Percentiles rank a stretch among this genome's conserved stretches.
Evolutionary conservation across 1,284 basidiomycete genomes (phyloP).

Genomic region (Puccinia polysora): DNA sequence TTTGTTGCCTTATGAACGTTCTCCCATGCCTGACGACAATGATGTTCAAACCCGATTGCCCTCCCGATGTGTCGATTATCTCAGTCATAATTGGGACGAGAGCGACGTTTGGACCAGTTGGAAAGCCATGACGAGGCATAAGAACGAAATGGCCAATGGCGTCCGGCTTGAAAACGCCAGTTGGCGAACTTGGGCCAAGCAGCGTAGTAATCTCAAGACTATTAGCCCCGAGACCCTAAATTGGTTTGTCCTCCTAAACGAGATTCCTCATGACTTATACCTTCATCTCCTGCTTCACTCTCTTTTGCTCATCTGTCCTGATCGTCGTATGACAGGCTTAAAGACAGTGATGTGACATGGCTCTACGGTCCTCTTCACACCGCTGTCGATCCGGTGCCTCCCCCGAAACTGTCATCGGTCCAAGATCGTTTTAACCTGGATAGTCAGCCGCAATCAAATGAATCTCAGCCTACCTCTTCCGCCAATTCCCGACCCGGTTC

Average conservation of each 20-base stretch:
- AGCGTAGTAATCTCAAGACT: slow-evolving; percentile 91
- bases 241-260: slow-evolving; percentile 71
- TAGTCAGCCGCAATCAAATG: slow-evolving; percentile 45
- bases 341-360: slow-evolving; percentile 99
- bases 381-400: slow-evolving; percentile 66
- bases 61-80: slow-evolving; percentile 63
- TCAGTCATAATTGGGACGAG: slow-evolving; percentile 91
- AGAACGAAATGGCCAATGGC: slow-evolving; percentile 96
- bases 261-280: neutral
- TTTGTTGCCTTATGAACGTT: slow-evolving; percentile 45
- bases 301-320: slow-evolving; percentile 33
- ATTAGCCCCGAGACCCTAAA: slow-evolving; percentile 95
- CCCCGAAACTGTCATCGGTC: slow-evolving; percentile 58
- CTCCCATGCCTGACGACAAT: slow-evolving; percentile 55
- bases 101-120: slow-evolving; percentile 98
- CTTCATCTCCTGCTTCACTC: slow-evolving; percentile 44
- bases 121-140: slow-evolving; percentile 96
- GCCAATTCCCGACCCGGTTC: slow-evolving; percentile 51
- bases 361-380: slow-evolving; percentile 95
- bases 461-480: slow-evolving; percentile 50
- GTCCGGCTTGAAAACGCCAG: slow-evolving; percentile 91
- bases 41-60: slow-evolving; percentile 59
- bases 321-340: slow-evolving; percentile 66
- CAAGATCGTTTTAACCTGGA: slow-evolving; percentile 59
- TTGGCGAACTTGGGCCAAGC: slow-evolving; percentile 99